These are phyloP conservation scores for Candolleomyces aberdarensis DNA, from an alignment of 768 basidiomycete species.

Conservation along the genomic window DNA sequence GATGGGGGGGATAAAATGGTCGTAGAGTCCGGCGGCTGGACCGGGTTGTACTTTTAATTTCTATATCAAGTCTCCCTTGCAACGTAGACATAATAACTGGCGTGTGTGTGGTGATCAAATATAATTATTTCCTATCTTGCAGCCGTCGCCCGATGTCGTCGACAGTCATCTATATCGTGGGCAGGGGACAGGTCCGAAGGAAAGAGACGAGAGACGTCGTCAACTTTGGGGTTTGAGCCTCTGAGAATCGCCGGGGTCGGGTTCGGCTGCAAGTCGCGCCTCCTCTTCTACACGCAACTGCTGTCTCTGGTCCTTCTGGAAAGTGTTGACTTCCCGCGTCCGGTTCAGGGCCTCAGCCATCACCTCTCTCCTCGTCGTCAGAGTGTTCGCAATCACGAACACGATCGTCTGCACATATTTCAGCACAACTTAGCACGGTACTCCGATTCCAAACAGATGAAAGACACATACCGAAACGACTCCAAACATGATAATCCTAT, in stretches of 20 bases:
- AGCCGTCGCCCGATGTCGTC: not conserved
- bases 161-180: not conserved
- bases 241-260: not conserved
- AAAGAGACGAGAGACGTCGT: not conserved
- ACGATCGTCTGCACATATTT: conserved; percentile 16
- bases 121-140: too few species aligned
- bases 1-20: conserved; percentile 7
- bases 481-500: conserved; percentile 54
- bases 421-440: not conserved
- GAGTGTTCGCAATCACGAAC: conserved; percentile 22
- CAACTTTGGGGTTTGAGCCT: not conserved
- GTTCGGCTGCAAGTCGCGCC: not conserved
- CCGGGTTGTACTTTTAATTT: too few species aligned
- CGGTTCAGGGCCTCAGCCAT: conserved; percentile 17
- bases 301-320: not conserved
- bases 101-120: too few species aligned
- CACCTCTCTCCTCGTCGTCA: conserved; percentile 21
- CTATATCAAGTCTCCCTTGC: too few species aligned
- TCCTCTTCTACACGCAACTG: not conserved
- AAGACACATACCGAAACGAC: conserved; percentile 45
- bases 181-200: not conserved
- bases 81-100: too few species aligned
- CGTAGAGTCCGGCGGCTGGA: too few species aligned
- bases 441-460: not conserved
- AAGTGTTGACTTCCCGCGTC: not conserved